Percentiles rank a stretch among this genome's conserved stretches.
These are phyloP conservation scores for Daldinia grandis DNA, from an alignment of 495 filamentous ascomycete genomes.

Conservation along the genomic window DNA sequence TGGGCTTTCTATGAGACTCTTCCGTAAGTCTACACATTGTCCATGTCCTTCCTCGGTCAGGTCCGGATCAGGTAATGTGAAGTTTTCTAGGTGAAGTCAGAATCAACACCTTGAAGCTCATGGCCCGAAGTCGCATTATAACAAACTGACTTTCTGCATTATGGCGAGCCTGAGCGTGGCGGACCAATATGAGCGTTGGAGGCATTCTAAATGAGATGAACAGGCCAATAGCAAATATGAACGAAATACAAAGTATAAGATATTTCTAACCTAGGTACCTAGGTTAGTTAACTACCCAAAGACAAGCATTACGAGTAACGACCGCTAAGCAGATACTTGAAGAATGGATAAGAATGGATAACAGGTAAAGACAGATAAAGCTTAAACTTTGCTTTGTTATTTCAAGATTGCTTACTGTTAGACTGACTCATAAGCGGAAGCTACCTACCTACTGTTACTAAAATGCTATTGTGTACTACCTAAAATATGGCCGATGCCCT, in stretches of 20 bases:
- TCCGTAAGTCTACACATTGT: constrained; percentile 61
- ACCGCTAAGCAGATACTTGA: neutral
- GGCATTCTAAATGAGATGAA: constrained; percentile 52
- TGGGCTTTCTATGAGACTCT: constrained; percentile 54
- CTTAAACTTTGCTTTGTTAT: neutral
- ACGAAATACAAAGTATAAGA: neutral
- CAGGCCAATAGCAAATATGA: neutral
- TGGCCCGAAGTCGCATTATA: constrained; percentile 13
- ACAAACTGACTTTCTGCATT: constrained; percentile 56
- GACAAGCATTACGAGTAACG: neutral
- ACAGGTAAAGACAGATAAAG: neutral
- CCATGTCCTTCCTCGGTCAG: constrained; percentile 62
- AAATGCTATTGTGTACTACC: neutral
- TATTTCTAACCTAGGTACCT: too few relatives aligned
- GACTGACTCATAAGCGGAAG: neutral
- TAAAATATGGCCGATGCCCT: neutral
- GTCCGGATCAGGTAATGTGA: constrained; percentile 60
- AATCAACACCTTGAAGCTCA: neutral
- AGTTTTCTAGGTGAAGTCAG: constrained; percentile 57
- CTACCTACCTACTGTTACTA: neutral
- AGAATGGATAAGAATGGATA: neutral
- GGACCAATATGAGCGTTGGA: constrained; percentile 66
- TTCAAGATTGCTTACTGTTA: neutral
- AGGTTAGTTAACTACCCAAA: too few relatives aligned
- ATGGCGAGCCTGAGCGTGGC: constrained; percentile 66